Base-by-base conservation (phyloP, 305 asterid genomes). In the Ajuga reptans region DNA sequence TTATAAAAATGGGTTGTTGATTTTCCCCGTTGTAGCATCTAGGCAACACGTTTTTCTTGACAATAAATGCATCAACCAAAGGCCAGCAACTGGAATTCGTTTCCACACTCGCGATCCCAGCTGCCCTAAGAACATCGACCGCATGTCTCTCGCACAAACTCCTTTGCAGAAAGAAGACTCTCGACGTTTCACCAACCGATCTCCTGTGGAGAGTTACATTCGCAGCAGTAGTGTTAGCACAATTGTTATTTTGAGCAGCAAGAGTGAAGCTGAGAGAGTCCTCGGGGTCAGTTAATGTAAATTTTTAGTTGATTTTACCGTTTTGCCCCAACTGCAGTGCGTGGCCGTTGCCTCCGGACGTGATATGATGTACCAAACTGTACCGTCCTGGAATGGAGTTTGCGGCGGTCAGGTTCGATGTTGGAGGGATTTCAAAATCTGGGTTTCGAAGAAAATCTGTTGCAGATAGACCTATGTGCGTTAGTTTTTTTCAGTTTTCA, bases 331-430 rank as follows among this genome's bases (percentile, higher is more conserved):
- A n/a, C 14, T 56, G 75, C 9, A 79, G 9, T 0, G 75, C 73
- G 7, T 64, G 76, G 43, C 71, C n/a, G n/a, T n/a, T 59, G 1
- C 34, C 53, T 15, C 74, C 57, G 1, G 67, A 24, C 4, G 77
- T n/a, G n/a, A n/a, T n/a, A n/a, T 27, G 6, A 56, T 33, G 36
- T 74, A 75, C 72, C 71, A 75, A 8, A 66, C 72, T 0, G 80
- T 71, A 75, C 83, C 83, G 75, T 14, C 83, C 83, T 0, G 75
- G 79, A 9, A 78, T 60, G 27, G 77, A 4, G 57, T 69, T 68
- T 50, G 71, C n/a, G 21, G 10, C 7, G 46, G 53, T 45, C 47
- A 65, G 73, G 54, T n/a, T n/a, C n/a, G n/a, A n/a, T 1, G 64
- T 5, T 12, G 78, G 75, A 68, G 78, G 75, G 39, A 27, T 74